Conservation (phyloP, 441 rosid species). For the Adansonia grandidieri region DNA sequence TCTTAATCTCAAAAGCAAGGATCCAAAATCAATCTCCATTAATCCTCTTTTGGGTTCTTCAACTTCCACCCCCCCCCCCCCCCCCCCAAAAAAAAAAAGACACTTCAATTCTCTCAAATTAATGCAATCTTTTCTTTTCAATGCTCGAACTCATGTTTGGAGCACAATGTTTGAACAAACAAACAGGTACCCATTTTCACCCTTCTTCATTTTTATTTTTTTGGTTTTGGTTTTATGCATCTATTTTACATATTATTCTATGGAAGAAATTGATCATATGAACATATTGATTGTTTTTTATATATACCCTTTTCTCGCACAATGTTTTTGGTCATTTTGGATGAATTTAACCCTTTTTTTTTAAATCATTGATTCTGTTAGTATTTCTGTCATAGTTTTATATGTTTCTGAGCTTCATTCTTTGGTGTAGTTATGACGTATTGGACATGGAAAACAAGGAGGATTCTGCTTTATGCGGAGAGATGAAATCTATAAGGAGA, state of each 20-base stretch:
- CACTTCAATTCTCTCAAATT: neutral
- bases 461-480: neutral
- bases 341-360: constrained; percentile 4
- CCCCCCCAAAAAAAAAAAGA: neutral
- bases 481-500: constrained; percentile 8
- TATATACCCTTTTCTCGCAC: constrained; percentile 10
- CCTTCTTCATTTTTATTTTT: neutral
- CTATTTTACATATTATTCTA: neutral
- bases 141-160: neutral
- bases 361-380: constrained; percentile 6
- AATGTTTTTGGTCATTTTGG: neutral
- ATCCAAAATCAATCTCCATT: constrained; percentile 22
- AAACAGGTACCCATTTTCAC: constrained; percentile 23
- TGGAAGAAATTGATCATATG: neutral
- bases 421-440: neutral
- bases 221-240: neutral
- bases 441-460: neutral
- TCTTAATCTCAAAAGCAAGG: constrained; percentile 23
- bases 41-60: constrained; percentile 22
- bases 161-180: constrained; percentile 11
- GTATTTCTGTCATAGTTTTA: neutral
- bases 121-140: neutral
- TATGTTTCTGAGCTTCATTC: constrained; percentile 4
- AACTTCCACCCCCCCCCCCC: neutral
- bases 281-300: neutral